Percentiles rank a stretch among this genome's conserved stretches.
Conservation (phyloP, 768 basidiomycete species). For the Trametes gibbosa region DNA sequence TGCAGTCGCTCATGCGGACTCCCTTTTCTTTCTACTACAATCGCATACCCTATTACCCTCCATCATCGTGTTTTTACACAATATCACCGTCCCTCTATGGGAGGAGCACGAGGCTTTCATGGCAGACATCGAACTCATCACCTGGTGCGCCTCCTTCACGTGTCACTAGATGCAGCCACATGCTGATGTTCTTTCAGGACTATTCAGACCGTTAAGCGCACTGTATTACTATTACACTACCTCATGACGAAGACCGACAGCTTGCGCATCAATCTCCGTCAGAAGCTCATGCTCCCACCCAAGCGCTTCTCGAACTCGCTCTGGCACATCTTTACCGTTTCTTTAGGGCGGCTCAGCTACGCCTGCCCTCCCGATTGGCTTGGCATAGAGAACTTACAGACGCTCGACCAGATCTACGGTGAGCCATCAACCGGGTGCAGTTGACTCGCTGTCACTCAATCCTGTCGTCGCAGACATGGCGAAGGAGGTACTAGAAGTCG, state of each 20-base stretch:
- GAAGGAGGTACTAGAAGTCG: slow-evolving; percentile 29
- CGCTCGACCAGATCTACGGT: slow-evolving; percentile 29
- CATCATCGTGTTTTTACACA: slow-evolving; percentile 52
- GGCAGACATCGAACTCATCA: slow-evolving; percentile 33
- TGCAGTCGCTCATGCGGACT: slow-evolving; percentile 38
- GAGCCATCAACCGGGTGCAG: background rate
- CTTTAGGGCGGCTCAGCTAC: slow-evolving; percentile 72
- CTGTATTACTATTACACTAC: slow-evolving; percentile 59
- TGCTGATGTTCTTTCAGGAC: slow-evolving; percentile 37
- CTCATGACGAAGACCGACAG: slow-evolving; percentile 50
- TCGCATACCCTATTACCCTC: slow-evolving; percentile 64
- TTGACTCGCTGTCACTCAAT: background rate
- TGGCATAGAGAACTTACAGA: slow-evolving; percentile 10
- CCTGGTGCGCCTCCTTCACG: slow-evolving; percentile 34
- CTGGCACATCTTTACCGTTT: slow-evolving; percentile 70
- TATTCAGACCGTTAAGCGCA: slow-evolving; percentile 49
- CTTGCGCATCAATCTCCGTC: slow-evolving; percentile 49
- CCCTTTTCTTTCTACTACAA: slow-evolving; percentile 37
- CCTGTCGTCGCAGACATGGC: slow-evolving; percentile 24
- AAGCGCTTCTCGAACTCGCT: slow-evolving; percentile 58
- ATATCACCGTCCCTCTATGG: slow-evolving; percentile 55
- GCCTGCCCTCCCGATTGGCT: slow-evolving; percentile 36
- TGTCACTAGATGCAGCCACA: background rate
- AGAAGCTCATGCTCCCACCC: slow-evolving; percentile 54
- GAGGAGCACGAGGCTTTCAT: slow-evolving; percentile 34